These are phyloP conservation scores for Penicillium canescens DNA, from an alignment of 495 filamentous ascomycete genomes.

Conservation along the genomic window DNA sequence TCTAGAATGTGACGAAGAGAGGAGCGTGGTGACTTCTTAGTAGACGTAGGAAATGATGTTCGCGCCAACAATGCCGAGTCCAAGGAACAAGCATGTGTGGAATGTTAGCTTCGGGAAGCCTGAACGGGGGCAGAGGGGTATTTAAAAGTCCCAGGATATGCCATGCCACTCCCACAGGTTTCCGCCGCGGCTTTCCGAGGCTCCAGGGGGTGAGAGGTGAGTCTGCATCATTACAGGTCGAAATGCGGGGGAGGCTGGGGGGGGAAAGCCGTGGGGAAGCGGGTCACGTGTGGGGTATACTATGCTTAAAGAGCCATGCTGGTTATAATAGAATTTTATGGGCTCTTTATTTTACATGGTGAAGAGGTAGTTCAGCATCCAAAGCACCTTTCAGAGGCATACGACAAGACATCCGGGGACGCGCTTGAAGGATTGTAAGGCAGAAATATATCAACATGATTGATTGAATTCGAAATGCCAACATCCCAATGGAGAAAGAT, in stretches of 20 bases:
- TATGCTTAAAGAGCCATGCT: not conserved
- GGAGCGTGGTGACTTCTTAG: not conserved
- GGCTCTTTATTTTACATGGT: too few species aligned
- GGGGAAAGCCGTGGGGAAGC: constrained; percentile 8
- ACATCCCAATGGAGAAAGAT: constrained; percentile 5
- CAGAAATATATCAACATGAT: too few species aligned
- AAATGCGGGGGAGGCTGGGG: constrained; percentile 10
- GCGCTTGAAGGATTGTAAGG: too few species aligned
- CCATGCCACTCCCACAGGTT: constrained; percentile 4
- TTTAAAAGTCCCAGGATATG: constrained; percentile 1
- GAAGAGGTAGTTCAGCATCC: too few species aligned
- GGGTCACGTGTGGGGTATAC: constrained; percentile 9
- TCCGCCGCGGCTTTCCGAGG: constrained; percentile 24
- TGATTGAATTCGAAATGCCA: not conserved
- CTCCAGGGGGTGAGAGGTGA: not conserved
- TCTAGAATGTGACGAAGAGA: not conserved
- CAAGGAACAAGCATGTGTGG: not conserved
- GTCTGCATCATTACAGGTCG: not conserved
- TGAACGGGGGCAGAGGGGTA: not conserved
- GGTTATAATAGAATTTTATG: too few species aligned
- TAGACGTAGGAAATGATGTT: not conserved
- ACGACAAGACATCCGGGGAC: too few species aligned
- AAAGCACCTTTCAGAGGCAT: too few species aligned
- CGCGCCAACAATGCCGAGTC: not conserved
- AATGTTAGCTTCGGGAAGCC: not conserved